Evolutionary conservation across 75 land plant genomes (phyloP).

Genomic region (Gnetum montanum): DNA sequence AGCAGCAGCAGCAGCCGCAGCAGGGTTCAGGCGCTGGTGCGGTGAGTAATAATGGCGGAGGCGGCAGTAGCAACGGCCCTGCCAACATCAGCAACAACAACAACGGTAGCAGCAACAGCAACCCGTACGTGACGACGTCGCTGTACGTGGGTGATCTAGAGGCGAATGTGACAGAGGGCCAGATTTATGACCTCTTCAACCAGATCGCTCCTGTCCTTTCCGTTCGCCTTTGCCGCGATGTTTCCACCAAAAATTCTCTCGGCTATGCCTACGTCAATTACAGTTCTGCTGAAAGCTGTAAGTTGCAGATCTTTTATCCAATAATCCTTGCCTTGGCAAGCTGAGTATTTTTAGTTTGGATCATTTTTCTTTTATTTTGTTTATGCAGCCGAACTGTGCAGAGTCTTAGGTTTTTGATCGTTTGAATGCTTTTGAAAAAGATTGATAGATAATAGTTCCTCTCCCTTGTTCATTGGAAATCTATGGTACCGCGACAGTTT

Average conservation of each 20-base stretch:
- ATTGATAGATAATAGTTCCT: neutral
- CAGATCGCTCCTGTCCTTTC: constrained; percentile 49
- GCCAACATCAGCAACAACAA: too few relatives aligned
- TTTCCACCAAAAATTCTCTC: constrained; percentile 39
- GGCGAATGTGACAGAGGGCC: constrained; percentile 27
- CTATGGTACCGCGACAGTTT: neutral
- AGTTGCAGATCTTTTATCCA: neutral
- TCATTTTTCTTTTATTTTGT: neutral
- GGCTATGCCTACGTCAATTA: constrained; percentile 77
- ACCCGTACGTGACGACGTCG: constrained; percentile 37
- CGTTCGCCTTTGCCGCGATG: constrained; percentile 49
- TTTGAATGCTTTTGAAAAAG: neutral
- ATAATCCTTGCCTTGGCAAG: neutral
- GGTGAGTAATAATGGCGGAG: too few relatives aligned
- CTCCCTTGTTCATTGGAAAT: neutral
- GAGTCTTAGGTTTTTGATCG: too few relatives aligned
- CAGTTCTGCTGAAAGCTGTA: constrained; percentile 36
- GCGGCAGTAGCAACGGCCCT: too few relatives aligned
- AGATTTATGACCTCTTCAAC: constrained; percentile 51
- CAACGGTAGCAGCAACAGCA: neutral
- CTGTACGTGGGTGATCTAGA: constrained; percentile 72
- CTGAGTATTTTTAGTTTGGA: neutral
- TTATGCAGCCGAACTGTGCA: too few relatives aligned
- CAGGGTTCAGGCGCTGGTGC: too few relatives aligned
- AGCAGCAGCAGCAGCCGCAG: constrained; percentile 5